These are phyloP conservation scores for Coemansia sp. DNA, from an alignment of 192 early-diverging fungal genomes.

Conservation along the genomic window DNA sequence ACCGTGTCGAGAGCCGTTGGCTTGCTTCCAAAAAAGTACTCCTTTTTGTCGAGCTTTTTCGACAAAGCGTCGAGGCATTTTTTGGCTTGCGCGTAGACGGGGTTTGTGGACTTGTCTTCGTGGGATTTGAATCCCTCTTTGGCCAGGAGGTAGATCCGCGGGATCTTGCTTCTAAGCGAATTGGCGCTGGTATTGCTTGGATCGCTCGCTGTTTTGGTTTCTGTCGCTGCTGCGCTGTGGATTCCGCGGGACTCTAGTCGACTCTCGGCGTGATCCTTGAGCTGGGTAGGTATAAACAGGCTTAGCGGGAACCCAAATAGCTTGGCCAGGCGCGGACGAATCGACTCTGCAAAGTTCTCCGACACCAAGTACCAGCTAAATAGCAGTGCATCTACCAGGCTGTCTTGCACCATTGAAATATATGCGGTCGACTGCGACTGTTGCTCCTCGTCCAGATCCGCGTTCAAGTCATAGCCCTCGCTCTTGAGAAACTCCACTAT, in stretches of 20 bases:
- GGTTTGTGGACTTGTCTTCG: constrained; percentile 37
- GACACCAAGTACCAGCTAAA: constrained; percentile 82
- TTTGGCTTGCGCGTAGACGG: constrained; percentile 71
- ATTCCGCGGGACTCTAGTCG: constrained; percentile 55
- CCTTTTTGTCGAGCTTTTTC: constrained; percentile 68
- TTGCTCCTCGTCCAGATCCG: constrained; percentile 32
- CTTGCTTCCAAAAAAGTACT: constrained; percentile 81
- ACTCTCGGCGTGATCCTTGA: constrained; percentile 66
- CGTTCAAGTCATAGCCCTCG: constrained; percentile 31
- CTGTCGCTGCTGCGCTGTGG: constrained; percentile 16
- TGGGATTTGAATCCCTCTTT: constrained; percentile 53
- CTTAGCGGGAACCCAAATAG: constrained; percentile 68
- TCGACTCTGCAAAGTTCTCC: constrained; percentile 74
- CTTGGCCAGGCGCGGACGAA: constrained; percentile 69
- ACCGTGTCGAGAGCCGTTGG: constrained; percentile 78
- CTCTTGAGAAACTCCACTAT: constrained; percentile 34
- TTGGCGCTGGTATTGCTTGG: neutral
- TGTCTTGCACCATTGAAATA: constrained; percentile 72
- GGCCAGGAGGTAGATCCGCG: constrained; percentile 31
- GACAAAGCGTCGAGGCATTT: constrained; percentile 67
- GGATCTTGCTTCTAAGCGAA: constrained; percentile 19
- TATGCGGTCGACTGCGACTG: constrained; percentile 46
- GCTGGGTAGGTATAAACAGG: constrained; percentile 68
- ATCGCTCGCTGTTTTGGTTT: neutral
- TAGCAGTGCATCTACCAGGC: constrained; percentile 73